Base-by-base conservation (phyloP, 1,284 basidiomycete genomes). In the Fistulinella cinereoalba region DNA sequence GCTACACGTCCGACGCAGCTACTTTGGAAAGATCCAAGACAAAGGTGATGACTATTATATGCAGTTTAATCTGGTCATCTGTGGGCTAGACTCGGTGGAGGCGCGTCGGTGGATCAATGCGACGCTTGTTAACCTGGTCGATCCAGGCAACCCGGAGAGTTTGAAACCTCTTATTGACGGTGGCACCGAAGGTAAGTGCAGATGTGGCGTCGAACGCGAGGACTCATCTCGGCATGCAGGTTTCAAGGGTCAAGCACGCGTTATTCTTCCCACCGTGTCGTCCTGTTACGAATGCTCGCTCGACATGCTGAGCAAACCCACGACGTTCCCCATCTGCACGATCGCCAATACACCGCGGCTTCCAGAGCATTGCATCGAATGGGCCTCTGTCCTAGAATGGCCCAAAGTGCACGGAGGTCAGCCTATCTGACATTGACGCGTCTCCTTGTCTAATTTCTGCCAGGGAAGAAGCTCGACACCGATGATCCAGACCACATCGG, bases 351-450 rank as follows among this genome's bases (percentile, higher is more conserved):
- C 97, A 0, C 97, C 97, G 15, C 88, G 97, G 47, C 75, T 99
- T 25, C 97, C 97, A 3, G 97, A 99, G 66, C 97, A 99, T 65
- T 99, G 97, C 64, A 98, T 99, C 63, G 97, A 99, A 70, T 99
- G 97, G 96, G 97, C 97, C 0, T 95, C 91, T 39, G 95, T 99
- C n/a, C 75, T 99, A 28, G 95, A 99, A 69, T 99, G 97, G 97
- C 96, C 96, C 4, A 82, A 84, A 28, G 83, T 93, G 1, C 86
- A 90, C 58, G 89, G 88, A 66, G 91, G 93, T 92, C 46, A 47
- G 73, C 39, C 43, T 37, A 6, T 32, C 43, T 9, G 36, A 19
- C 15, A 24, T 28, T 38, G n/a, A 19, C 28, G 0, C 8, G 37
- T 22, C 42, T 32, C 41, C 22, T 27, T 44, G 15, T 22, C 48